Evolutionary conservation across 108 stramenopile species (phyloP).

Genomic region (Pseudonitzschia multiseries): DNA sequence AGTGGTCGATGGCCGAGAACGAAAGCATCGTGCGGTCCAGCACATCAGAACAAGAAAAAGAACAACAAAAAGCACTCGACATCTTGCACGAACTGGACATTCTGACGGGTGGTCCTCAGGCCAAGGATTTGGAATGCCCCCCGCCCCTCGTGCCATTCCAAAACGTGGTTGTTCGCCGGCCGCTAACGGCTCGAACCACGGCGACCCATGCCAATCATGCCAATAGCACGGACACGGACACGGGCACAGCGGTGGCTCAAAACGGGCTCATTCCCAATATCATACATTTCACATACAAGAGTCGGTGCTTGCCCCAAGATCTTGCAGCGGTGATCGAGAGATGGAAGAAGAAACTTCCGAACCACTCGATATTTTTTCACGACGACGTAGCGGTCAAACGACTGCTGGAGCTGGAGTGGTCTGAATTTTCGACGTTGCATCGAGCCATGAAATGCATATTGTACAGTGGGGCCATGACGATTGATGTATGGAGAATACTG

Average conservation of each 20-base stretch:
- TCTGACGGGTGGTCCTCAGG: no score
- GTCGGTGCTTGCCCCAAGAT: slow-evolving; percentile 16
- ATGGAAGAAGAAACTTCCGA: slow-evolving; percentile 36
- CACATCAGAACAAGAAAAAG: no score
- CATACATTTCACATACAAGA: not conserved
- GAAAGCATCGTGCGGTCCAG: no score
- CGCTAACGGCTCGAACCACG: no score
- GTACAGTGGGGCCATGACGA: slow-evolving; percentile 31
- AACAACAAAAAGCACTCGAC: no score
- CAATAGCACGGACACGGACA: not conserved
- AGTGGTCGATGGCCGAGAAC: no score
- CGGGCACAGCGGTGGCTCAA: no score
- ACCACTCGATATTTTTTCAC: slow-evolving; percentile 45
- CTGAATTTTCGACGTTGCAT: slow-evolving; percentile 30
- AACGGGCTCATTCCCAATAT: not conserved
- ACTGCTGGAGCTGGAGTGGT: not conserved
- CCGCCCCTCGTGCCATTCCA: no score
- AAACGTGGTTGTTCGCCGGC: no score
- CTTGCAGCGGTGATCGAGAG: not conserved
- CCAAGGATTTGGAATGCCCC: no score
- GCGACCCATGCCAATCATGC: no score
- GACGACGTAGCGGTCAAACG: slow-evolving; percentile 38
- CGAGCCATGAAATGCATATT: slow-evolving; percentile 30
- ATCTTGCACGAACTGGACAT: no score
- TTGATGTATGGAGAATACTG: slow-evolving; percentile 31